phyloP scores from a whole-genome alignment of 768 basidiomycete genomes.

The Panaeolus cyanescens region DNA sequence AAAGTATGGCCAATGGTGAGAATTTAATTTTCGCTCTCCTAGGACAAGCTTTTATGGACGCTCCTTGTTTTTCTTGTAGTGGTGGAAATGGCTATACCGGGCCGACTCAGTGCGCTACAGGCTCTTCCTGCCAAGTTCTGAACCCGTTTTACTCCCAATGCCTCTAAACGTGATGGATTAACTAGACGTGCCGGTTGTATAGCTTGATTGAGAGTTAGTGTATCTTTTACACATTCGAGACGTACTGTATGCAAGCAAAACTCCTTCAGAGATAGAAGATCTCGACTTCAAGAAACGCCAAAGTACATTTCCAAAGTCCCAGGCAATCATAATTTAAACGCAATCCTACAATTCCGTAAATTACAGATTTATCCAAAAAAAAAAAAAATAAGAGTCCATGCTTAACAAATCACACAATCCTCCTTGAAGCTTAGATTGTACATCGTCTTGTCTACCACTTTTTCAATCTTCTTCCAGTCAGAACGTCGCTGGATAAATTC shows the following conservation, averaged over 20 bases:
- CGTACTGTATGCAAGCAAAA: too few species aligned
- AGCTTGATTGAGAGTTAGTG: too few species aligned
- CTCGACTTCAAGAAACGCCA: not conserved
- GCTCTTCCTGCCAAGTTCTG: constrained; percentile 11
- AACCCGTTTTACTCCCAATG: constrained; percentile 18
- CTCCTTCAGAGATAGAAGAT: too few species aligned
- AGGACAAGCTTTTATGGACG: not conserved
- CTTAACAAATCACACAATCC: constrained; percentile 68
- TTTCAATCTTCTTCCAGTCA: constrained; percentile 99
- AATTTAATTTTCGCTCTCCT: not conserved
- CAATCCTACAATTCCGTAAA: too few species aligned
- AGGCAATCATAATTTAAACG: too few species aligned
- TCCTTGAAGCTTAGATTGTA: constrained; percentile 93
- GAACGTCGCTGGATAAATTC: constrained; percentile 94
- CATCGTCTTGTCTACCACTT: constrained; percentile 93
- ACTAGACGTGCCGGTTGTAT: too few species aligned
- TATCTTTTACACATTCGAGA: too few species aligned
- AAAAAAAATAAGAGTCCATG: not conserved
- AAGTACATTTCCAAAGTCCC: too few species aligned
- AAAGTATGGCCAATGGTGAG: constrained; percentile 35
- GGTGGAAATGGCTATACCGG: constrained; percentile 19
- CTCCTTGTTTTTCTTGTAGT: constrained; percentile 9
- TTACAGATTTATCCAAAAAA: not conserved
- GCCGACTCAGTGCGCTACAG: constrained; percentile 16
- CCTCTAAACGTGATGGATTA: too few species aligned